phyloP scores from a whole-genome alignment of 768 basidiomycete species.

The Scleroderma citrinum region DNA sequence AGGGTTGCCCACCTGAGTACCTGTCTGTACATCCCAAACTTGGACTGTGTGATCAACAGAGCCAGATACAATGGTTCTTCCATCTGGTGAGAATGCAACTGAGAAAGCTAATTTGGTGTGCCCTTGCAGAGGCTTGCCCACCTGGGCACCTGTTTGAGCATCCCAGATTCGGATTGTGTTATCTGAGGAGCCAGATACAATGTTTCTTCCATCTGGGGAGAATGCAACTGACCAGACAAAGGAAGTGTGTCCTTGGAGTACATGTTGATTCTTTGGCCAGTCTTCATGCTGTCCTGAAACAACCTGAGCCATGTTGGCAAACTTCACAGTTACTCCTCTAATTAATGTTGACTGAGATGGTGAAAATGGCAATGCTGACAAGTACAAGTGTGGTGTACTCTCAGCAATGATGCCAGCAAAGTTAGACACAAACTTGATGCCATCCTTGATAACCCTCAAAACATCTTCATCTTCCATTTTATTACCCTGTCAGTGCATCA shows the following conservation, averaged over 20 bases:
- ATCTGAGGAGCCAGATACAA: background rate
- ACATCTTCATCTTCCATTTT: background rate
- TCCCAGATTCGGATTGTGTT: background rate
- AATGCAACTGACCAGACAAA: background rate
- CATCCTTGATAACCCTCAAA: background rate
- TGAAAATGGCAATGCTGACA: background rate
- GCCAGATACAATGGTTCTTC: background rate
- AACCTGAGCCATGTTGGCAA: background rate
- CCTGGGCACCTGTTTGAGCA: too few species aligned
- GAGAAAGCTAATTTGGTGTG: background rate
- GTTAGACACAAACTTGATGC: background rate
- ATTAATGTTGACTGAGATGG: background rate
- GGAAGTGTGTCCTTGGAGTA: background rate
- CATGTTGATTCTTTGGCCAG: background rate
- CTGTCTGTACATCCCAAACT: background rate
- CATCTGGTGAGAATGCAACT: background rate
- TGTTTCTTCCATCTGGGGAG: background rate
- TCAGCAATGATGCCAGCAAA: background rate
- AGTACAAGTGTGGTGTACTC: slow-evolving; percentile 1
- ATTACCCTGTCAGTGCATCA: background rate
- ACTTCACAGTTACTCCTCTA: background rate
- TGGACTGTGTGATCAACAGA: background rate
- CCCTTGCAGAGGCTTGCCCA: background rate
- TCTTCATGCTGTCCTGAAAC: background rate
- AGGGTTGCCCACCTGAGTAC: background rate